Conservation (phyloP, 1,139 yeast genomes). For the Pichia sp. region DNA sequence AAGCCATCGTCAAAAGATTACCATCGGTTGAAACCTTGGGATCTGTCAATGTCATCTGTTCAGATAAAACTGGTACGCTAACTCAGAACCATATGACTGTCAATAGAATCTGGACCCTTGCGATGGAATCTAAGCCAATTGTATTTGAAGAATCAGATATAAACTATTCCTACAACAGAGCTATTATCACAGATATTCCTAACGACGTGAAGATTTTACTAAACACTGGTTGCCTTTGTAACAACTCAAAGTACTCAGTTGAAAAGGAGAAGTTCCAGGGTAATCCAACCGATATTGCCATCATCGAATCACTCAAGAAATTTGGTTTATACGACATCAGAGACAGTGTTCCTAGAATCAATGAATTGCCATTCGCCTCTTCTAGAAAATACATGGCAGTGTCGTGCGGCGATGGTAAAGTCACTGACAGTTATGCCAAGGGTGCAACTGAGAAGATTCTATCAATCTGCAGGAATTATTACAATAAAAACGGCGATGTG, state of each 20-base stretch:
- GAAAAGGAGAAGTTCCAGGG: slow-evolving; percentile 77
- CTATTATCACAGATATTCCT: slow-evolving; percentile 42
- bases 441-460: slow-evolving; percentile 87
- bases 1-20: slow-evolving; percentile 86
- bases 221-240: slow-evolving; percentile 74
- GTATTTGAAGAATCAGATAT: slow-evolving; percentile 42
- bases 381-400: slow-evolving; percentile 88
- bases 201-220: slow-evolving; percentile 52
- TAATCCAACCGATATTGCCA: slow-evolving; percentile 91
- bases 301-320: slow-evolving; percentile 66
- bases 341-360: slow-evolving; percentile 50
- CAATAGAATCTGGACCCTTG: slow-evolving; percentile 78
- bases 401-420: slow-evolving; percentile 48
- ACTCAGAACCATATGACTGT: slow-evolving; percentile 95
- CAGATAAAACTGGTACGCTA: slow-evolving; percentile 93
- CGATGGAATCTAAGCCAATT: slow-evolving; percentile 38
- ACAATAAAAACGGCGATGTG: slow-evolving; percentile 53
- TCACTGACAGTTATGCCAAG: slow-evolving; percentile 64
- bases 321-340: slow-evolving; percentile 74
- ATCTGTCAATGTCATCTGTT: slow-evolving; percentile 89
- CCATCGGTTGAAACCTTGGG: slow-evolving; percentile 97
- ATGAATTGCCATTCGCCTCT: slow-evolving; percentile 84
- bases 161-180: slow-evolving; percentile 46
- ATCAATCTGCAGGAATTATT: slow-evolving; percentile 55
- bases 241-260: slow-evolving; percentile 66